phyloP scores from a whole-genome alignment of 139 green algal genomes.

The Chlamydomonas urium region DNA sequence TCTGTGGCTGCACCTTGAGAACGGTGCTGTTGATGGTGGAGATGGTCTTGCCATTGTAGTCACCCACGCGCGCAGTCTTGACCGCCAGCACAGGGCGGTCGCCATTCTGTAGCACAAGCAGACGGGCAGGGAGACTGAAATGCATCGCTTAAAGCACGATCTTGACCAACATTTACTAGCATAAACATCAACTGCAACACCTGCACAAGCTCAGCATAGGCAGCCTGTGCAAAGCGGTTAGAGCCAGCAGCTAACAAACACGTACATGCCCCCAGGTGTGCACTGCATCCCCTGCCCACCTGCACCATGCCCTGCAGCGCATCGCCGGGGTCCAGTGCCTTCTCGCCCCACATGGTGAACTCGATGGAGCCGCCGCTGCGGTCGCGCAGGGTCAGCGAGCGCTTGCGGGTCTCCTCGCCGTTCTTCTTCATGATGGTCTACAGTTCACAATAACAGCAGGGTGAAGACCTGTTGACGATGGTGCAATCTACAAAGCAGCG shows the following conservation, averaged over 20 bases:
- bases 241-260: too few relatives aligned
- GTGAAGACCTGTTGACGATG: neutral
- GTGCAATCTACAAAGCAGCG: too few relatives aligned
- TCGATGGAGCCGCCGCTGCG: conserved; percentile 72
- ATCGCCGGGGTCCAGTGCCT: conserved; percentile 53
- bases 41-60: conserved; percentile 93
- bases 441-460: too few relatives aligned
- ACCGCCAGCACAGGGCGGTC: conserved; percentile 74
- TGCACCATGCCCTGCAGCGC: conserved; percentile 1
- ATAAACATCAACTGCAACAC: too few relatives aligned
- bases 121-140: too few relatives aligned
- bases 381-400: conserved; percentile 74
- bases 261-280: too few relatives aligned
- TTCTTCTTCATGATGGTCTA: conserved; percentile 4
- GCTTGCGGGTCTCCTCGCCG: conserved; percentile 73
- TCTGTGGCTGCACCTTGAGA: conserved; percentile 72
- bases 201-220: too few relatives aligned
- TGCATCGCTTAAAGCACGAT: too few relatives aligned
- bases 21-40: conserved; percentile 58
- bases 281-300: too few relatives aligned
- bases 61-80: conserved; percentile 70
- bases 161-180: too few relatives aligned
- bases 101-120: conserved; percentile 11
- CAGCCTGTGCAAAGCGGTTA: too few relatives aligned
- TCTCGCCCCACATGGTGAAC: conserved; percentile 84